A percentile compares a stretch with the other conserved stretches of the same genome.
phyloP scores from a whole-genome alignment of 305 asterid genomes.

The Striga hermonthica region DNA sequence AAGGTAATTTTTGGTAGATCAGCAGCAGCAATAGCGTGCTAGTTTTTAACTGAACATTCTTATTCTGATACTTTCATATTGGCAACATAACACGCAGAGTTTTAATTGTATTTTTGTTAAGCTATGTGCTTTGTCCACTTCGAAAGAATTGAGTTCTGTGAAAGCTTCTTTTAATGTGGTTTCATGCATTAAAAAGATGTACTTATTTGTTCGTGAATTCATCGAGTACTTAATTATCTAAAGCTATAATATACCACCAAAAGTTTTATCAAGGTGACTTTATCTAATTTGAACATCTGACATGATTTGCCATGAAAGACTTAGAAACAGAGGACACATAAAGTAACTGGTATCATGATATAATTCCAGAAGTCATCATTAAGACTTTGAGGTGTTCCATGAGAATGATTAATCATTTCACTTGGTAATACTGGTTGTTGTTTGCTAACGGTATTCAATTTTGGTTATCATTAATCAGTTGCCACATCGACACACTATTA shows the following conservation, averaged over 20 bases:
- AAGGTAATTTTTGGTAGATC: conserved; percentile 53
- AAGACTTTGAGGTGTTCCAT: not conserved
- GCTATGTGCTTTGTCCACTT: not conserved
- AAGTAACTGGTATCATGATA: too few species aligned
- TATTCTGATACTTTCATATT: conserved; percentile 3
- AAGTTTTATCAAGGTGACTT: conserved; percentile 7
- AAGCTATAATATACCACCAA: not conserved
- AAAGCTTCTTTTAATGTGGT: too few species aligned
- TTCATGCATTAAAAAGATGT: too few species aligned
- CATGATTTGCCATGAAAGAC: not conserved
- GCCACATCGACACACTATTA: too few species aligned
- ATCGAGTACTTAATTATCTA: too few species aligned
- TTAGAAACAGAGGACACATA: not conserved
- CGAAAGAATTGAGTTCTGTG: too few species aligned
- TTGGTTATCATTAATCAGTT: too few species aligned
- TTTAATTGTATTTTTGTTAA: not conserved
- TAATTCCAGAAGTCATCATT: not conserved
- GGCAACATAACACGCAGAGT: too few species aligned
- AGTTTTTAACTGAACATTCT: conserved; percentile 16
- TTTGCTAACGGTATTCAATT: too few species aligned
- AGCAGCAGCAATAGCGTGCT: conserved; percentile 12
- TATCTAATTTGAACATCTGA: not conserved
- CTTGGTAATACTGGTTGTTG: too few species aligned
- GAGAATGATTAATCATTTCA: not conserved
- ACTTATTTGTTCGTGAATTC: too few species aligned